Percentiles rank a stretch among this genome's conserved stretches.
Conservation (phyloP, 2,329 filamentous ascomycete genomes). For the Diaporthe velutina region DNA sequence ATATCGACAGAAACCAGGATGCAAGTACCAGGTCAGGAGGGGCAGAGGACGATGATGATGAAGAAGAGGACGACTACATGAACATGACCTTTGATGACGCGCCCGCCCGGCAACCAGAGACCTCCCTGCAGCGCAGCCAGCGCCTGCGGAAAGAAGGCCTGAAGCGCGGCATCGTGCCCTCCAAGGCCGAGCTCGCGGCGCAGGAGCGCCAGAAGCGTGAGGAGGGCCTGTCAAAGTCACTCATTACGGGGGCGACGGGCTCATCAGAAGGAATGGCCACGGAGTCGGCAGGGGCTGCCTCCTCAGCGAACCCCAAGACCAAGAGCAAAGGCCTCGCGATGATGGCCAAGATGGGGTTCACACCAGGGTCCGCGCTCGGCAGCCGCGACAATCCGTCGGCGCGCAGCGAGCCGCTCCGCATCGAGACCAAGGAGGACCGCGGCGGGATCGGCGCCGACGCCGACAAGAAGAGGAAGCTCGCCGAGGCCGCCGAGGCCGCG, state of each 20-base stretch:
- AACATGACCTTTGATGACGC: constrained; percentile 88
- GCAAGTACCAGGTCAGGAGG: neutral
- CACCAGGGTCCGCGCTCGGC: constrained; percentile 80
- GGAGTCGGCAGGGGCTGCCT: constrained; percentile 38
- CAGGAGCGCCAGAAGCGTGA: constrained; percentile 81
- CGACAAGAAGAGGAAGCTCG: constrained; percentile 83
- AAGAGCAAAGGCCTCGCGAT: constrained; percentile 96
- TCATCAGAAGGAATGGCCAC: neutral
- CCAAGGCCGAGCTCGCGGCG: constrained; percentile 85
- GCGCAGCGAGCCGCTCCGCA: constrained; percentile 77
- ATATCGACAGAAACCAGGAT: neutral
- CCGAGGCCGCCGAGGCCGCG: constrained; percentile 69
- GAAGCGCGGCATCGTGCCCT: constrained; percentile 76
- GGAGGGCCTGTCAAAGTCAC: constrained; percentile 79
- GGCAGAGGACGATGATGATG: constrained; percentile 57
- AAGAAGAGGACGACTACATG: constrained; percentile 97
- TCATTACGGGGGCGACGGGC: constrained; percentile 66
- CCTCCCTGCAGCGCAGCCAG: constrained; percentile 66
- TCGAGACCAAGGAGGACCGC: constrained; percentile 82
- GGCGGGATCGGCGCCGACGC: constrained; percentile 87
- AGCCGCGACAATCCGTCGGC: constrained; percentile 58
- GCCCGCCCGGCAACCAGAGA: constrained; percentile 59
- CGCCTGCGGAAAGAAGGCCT: constrained; percentile 74
- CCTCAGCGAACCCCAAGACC: constrained; percentile 61
- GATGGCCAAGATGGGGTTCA: constrained; percentile 97